Conservation (phyloP, 2,329 filamentous ascomycete species). For the Hypoxylon sp. region DNA sequence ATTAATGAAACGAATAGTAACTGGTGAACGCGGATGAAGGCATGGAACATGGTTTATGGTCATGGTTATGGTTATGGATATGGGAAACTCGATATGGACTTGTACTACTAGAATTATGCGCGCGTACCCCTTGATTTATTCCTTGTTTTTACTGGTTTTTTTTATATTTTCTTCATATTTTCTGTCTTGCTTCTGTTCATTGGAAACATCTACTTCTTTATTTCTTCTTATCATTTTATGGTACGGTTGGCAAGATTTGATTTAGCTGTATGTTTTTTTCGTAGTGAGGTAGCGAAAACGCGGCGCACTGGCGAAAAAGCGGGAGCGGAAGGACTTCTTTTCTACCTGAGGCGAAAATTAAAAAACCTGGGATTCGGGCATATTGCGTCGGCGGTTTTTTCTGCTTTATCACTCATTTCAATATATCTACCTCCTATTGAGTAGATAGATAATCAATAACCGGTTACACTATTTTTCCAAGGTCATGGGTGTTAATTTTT, state of each 20-base stretch:
- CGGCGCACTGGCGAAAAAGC: constrained; percentile 11
- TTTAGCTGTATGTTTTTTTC: constrained; percentile 6
- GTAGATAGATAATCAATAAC: neutral
- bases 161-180: constrained; percentile 6
- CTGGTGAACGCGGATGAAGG: neutral
- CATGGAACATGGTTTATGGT: constrained; percentile 19
- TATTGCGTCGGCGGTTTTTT: constrained; percentile 10
- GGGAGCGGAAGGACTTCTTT: constrained; percentile 18
- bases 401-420: constrained; percentile 14
- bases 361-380: constrained; percentile 13
- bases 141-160: constrained; percentile 24
- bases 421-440: neutral
- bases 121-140: constrained; percentile 8
- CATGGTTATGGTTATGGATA: too few relatives aligned
- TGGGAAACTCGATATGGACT: constrained; percentile 5
- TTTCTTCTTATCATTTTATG: neutral
- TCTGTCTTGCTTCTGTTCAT: neutral
- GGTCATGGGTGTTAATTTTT: neutral
- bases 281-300: neutral
- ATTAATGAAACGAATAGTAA: constrained; percentile 27
- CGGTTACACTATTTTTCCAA: neutral
- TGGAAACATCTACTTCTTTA: neutral
- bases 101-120: constrained; percentile 7
- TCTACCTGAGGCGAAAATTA: neutral
- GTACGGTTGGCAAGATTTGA: constrained; percentile 4